phyloP scores from a whole-genome alignment of 345 rosid species.

The Eucalyptus albens region DNA sequence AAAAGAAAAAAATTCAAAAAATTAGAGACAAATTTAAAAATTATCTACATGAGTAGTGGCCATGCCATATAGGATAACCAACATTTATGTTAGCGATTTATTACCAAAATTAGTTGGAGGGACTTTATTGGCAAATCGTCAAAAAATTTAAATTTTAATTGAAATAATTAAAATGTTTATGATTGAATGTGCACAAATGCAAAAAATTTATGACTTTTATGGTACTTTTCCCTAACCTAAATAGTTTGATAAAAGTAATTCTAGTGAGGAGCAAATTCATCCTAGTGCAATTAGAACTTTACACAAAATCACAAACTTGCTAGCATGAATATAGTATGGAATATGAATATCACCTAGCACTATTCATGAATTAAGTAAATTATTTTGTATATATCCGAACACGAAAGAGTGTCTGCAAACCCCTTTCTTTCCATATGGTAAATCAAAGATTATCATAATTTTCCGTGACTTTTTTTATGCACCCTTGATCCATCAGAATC shows the following conservation, averaged over 20 bases:
- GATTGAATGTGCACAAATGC: background rate
- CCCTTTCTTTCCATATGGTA: background rate
- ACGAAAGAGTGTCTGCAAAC: background rate
- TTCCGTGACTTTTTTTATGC: background rate
- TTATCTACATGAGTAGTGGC: accelerated
- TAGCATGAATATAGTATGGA: background rate
- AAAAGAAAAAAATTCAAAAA: too few species aligned
- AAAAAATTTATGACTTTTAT: background rate
- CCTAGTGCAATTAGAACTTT: background rate
- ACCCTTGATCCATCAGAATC: background rate
- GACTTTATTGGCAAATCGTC: too few species aligned
- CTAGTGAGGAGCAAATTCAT: background rate
- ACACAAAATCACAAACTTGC: background rate
- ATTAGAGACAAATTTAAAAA: too few species aligned
- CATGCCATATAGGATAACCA: background rate
- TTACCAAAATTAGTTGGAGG: too few species aligned
- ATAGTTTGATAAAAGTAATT: background rate
- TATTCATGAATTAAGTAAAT: background rate
- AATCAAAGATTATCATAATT: background rate
- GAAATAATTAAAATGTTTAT: accelerated
- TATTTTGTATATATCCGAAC: background rate
- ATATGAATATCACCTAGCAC: background rate
- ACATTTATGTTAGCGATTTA: background rate
- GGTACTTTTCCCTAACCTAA: background rate
- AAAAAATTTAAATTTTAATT: too few species aligned